Percentiles rank a stretch among this genome's conserved stretches.
Conservation (phyloP, 495 filamentous ascomycete species). For the Penicillium psychrofluorescens region DNA sequence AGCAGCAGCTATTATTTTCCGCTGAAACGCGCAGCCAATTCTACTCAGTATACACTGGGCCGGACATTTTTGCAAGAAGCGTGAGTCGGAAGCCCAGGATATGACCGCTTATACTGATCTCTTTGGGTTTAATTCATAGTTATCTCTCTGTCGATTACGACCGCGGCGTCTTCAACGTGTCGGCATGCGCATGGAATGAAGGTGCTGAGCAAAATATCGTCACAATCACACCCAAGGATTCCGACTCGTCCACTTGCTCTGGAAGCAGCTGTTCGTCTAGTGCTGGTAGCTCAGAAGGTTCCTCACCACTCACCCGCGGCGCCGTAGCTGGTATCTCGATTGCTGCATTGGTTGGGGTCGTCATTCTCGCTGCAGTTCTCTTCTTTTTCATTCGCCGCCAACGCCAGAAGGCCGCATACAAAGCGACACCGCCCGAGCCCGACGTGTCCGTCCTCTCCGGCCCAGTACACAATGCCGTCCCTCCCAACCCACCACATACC, state of each 20-base stretch:
- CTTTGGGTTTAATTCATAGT: neutral
- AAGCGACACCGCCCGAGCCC: conserved; percentile 5
- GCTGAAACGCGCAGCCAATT: conserved; percentile 42
- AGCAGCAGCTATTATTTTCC: conserved; percentile 52
- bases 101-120: neutral
- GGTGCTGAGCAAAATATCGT: conserved; percentile 8
- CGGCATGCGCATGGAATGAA: conserved; percentile 12
- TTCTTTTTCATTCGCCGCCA: conserved; percentile 13
- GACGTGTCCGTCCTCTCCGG: conserved; percentile 9
- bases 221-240: conserved; percentile 6
- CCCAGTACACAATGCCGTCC: conserved; percentile 7
- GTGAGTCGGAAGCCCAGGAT: conserved; percentile 1
- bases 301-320: conserved; percentile 21
- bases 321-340: conserved; percentile 19
- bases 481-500: neutral
- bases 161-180: conserved; percentile 39
- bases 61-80: conserved; percentile 64
- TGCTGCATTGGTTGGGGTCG: conserved; percentile 9
- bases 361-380: conserved; percentile 7
- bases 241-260: neutral
- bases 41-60: conserved; percentile 57
- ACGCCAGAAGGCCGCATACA: conserved; percentile 8
- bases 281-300: neutral
- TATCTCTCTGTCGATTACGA: conserved; percentile 66
- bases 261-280: conserved; percentile 3